Base-by-base conservation (phyloP, 345 rosid genomes). In the Aegle marmelos region DNA sequence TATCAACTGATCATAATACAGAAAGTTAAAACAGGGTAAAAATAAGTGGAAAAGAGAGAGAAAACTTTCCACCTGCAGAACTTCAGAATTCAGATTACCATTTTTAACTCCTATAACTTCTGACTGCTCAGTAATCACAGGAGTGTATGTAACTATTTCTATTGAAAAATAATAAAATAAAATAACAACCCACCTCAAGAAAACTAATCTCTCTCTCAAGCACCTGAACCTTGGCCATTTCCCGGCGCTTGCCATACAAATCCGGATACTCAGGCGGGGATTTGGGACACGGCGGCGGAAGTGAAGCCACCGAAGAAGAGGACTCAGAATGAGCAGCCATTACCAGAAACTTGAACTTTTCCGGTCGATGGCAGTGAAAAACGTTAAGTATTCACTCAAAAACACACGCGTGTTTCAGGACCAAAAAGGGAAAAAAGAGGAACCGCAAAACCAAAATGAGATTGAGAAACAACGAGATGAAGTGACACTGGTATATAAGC, bases 221-320 rank as follows among this genome's bases (percentile, higher is more conserved):
- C 90, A 91, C 88, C 87, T 90, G 94, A 56, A 93, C 96, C 82
- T 88, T 92, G n/a, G 96, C 94, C 77, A 80, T 81, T 83, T 88
- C 94, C 81, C 93, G 86, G 53, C 98, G 89, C 77, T 88, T 93
- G 24, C 99, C 97, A 74, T 90, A 95, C 89, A 95, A 92, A 87
- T 95, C 98, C 25, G 99, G 99, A 85, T 92, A 95, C 79, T 84
- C 86, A 77, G 98, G 99, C 73, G 98, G 99, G 57, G 98, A 92
- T 84, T 90, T 93, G 0, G 98, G 99, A 63, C 87, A 79, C 6
- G 99, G 99, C 59, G 90, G 93, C 24, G 91, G 92, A 41, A 89
- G 76, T 11, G 89, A 80, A 54, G 85, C 78, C 34, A 84, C 78
- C 53, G 82, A 66, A 5, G 85, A 80, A 76, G 79, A 79, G 25